Percentiles rank a stretch among this genome's conserved stretches.
Conservation (phyloP, 2,329 filamentous ascomycete genomes). For the Monosporascus ibericus region DNA sequence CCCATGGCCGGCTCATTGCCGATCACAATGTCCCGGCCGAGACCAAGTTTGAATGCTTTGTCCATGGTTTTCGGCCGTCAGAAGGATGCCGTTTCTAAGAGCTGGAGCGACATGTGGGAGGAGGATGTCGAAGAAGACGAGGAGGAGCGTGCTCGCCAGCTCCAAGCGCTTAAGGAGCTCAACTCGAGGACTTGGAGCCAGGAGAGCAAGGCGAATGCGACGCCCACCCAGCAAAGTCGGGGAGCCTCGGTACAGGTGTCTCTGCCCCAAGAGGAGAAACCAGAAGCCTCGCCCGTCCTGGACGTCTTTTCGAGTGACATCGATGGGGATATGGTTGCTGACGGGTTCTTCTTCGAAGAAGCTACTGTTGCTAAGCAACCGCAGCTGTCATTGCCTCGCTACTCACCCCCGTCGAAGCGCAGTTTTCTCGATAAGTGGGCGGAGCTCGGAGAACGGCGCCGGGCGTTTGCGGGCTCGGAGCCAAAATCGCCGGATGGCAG, state of each 20-base stretch:
- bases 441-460: conserved; percentile 75
- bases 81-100: conserved; percentile 82
- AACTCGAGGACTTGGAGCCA: conserved; percentile 77
- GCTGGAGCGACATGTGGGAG: conserved; percentile 98
- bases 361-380: conserved; percentile 35
- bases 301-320: conserved; percentile 40
- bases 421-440: conserved; percentile 76
- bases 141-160: conserved; percentile 56
- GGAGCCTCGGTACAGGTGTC: conserved; percentile 37
- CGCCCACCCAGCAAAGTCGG: conserved; percentile 30
- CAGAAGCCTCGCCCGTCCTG: conserved; percentile 30
- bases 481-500: conserved; percentile 41
- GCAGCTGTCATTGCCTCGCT: conserved; percentile 38
- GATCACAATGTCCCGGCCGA: conserved; percentile 73
- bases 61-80: conserved; percentile 74
- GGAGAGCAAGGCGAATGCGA: conserved; percentile 52
- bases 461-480: conserved; percentile 54
- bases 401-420: conserved; percentile 63
- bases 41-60: conserved; percentile 62
- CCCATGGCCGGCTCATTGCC: conserved; percentile 65
- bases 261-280: conserved; percentile 36
- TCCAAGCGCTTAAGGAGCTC: conserved; percentile 55
- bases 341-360: conserved; percentile 71
- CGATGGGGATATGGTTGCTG: conserved; percentile 60
- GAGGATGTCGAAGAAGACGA: conserved; percentile 78